These are phyloP conservation scores for Coemansia sp. DNA, from an alignment of 192 early-diverging fungal genomes.

Conservation along the genomic window DNA sequence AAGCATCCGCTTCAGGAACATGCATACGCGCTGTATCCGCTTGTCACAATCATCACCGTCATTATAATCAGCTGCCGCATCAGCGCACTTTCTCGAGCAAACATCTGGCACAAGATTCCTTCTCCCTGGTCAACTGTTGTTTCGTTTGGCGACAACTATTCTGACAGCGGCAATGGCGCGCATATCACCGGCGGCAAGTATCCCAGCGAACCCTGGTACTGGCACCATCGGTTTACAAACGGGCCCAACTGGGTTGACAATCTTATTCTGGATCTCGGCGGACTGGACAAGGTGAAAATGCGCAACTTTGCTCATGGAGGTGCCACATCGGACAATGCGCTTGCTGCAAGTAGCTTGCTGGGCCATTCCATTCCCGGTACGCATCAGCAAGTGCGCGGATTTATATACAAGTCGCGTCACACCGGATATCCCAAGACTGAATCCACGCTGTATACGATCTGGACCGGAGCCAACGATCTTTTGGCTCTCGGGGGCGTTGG, in stretches of 20 bases:
- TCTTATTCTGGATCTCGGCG: conserved; percentile 48
- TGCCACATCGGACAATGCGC: conserved; percentile 37
- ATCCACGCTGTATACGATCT: conserved; percentile 46
- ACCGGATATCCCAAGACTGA: conserved; percentile 30
- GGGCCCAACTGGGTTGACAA: conserved; percentile 55
- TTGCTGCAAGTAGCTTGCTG: conserved; percentile 28
- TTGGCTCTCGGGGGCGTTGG: conserved; percentile 28
- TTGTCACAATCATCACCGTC: conserved; percentile 40
- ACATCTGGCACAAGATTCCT: conserved; percentile 22
- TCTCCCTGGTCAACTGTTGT: conserved; percentile 50
- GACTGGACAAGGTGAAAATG: conserved; percentile 45
- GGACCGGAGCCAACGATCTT: conserved; percentile 50
- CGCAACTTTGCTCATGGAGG: conserved; percentile 55
- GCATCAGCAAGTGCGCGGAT: conserved; percentile 50
- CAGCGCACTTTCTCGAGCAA: conserved; percentile 15
- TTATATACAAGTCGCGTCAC: conserved; percentile 45
- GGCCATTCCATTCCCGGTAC: conserved; percentile 38
- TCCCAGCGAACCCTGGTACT: conserved; percentile 47
- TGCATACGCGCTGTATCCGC: conserved; percentile 42
- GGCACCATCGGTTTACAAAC: conserved; percentile 54
- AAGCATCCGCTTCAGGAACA: conserved; percentile 39
- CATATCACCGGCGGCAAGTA: conserved; percentile 51
- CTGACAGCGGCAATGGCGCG: conserved; percentile 50
- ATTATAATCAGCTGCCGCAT: conserved; percentile 45
- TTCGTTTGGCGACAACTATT: conserved; percentile 48